phyloP scores from a whole-genome alignment of 352 stramenopile species.

The Pythium insidiosum region DNA sequence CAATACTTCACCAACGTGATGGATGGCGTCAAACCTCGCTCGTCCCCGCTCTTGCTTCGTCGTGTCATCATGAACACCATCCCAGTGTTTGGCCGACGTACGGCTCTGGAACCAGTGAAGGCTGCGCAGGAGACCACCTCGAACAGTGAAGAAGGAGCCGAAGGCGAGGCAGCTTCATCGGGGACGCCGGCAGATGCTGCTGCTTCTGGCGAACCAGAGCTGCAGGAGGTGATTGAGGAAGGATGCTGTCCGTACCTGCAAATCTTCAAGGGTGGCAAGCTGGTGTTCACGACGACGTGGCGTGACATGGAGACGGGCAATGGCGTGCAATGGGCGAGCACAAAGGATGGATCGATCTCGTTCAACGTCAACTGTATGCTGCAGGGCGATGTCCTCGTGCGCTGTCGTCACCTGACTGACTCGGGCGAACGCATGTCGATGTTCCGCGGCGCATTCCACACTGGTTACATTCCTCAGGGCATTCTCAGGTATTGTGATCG shows the following conservation, averaged over 20 bases:
- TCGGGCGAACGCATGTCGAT: slow-evolving; percentile 89
- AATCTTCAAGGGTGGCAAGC: slow-evolving; percentile 95
- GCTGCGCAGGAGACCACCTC: too few relatives aligned
- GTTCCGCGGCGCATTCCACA: slow-evolving; percentile 98
- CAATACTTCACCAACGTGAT: slow-evolving; percentile 98
- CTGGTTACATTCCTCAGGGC: slow-evolving; percentile 94
- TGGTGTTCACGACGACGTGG: slow-evolving; percentile 94
- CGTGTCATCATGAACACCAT: slow-evolving; percentile 96
- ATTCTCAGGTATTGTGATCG: slow-evolving; percentile 75
- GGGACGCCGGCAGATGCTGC: slow-evolving; percentile 9
- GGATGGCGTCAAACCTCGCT: slow-evolving; percentile 91
- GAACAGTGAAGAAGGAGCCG: slow-evolving; percentile 23
- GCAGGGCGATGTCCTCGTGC: slow-evolving; percentile 96
- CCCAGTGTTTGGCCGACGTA: slow-evolving; percentile 75
- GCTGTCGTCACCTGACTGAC: slow-evolving; percentile 92
- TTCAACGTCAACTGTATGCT: slow-evolving; percentile 95
- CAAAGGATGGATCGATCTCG: slow-evolving; percentile 81
- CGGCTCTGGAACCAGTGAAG: slow-evolving; percentile 47
- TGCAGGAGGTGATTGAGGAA: slow-evolving; percentile 61
- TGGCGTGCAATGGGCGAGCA: slow-evolving; percentile 89
- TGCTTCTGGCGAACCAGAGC: slow-evolving; percentile 38
- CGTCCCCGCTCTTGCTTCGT: slow-evolving; percentile 91
- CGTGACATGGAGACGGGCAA: slow-evolving; percentile 77
- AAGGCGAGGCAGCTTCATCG: slow-evolving; percentile 14
- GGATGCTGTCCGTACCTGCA: slow-evolving; percentile 97